Base-by-base conservation (phyloP, 169 alveolate genomes). In the Plasmodium blacklocki region DNA sequence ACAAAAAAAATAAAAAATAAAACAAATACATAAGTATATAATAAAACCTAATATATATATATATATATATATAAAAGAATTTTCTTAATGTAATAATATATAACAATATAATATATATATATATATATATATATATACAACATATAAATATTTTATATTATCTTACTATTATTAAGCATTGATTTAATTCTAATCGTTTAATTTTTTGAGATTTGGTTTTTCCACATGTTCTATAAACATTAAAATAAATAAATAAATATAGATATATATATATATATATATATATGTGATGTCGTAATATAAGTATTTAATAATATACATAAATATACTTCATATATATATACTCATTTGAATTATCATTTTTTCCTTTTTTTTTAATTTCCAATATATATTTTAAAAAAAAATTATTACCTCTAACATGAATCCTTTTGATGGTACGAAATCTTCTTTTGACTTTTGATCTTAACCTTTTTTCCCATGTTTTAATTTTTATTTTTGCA, bases 401-500 rank as follows among this genome's bases (percentile, higher is more conserved):
- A 15, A 12, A 15, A 1, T 1, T 54, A 12, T 54, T 94, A 94
- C 96, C 96, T 68, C 88, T 74, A 3, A 94, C 88, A 43, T 93
- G 89, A 32, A 91, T 80, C 39, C 96, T 93, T 72, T 94, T 94
- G 14, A 95, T 94, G 8, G 95, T 93, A 66, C 96, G 92, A 87
- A 88, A 93, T 75, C 96, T 93, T 64, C 95, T 73, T 68, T 92
- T 92, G 47, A 95, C 73, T 68, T 94, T 94, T n/a, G 96, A 93
- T 12, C 96, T 80, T 73, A 94, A 73, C 23, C 96, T 95, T 86
- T 94, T n/a, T 94, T 58, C 94, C 95, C 96, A 94, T 94, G 3
- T 56, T 80, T 59, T 2, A 2, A 7, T 7, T 15, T 18, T 29
- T n/a, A 29, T 68, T 63, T 29, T 75, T 29, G 15, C 14, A 32